These are phyloP conservation scores for Chondrostereum purpureum DNA, from an alignment of 1,284 basidiomycete species.

Conservation along the genomic window DNA sequence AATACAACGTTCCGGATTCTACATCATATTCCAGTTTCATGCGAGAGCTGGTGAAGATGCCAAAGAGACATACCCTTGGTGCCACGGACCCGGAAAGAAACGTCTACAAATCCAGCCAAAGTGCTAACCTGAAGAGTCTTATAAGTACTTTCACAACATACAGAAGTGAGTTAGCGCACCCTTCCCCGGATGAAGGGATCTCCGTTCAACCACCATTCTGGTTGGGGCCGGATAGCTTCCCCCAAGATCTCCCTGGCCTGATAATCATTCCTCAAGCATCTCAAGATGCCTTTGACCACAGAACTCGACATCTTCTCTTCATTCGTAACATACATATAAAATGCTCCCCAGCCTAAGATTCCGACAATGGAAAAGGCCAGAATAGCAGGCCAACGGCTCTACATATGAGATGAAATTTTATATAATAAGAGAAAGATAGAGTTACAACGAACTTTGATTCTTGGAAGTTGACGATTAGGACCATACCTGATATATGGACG, in stretches of 20 bases:
- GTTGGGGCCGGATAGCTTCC: conserved; percentile 63
- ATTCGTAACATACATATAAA: conserved; percentile 65
- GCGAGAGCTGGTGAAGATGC: too few relatives aligned
- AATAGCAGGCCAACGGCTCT: conserved; percentile 57
- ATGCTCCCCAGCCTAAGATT: conserved; percentile 57
- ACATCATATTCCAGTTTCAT: too few relatives aligned
- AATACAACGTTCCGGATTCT: conserved; percentile 72
- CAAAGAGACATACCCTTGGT: conserved; percentile 54
- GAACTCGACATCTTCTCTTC: conserved; percentile 75
- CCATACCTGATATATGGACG: conserved; percentile 26
- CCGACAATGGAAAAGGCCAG: conserved; percentile 46
- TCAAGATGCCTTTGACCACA: conserved; percentile 59
- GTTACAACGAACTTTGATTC: conserved; percentile 28
- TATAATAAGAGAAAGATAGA: too few relatives aligned
- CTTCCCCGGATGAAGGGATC: conserved; percentile 65
- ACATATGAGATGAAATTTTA: neutral
- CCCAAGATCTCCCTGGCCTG: conserved; percentile 51
- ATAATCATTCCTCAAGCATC: conserved; percentile 45
- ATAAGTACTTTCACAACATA: neutral
- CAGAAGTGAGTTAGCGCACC: conserved; percentile 32
- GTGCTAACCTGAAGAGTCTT: conserved; percentile 50
- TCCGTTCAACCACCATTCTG: conserved; percentile 73
- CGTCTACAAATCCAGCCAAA: conserved; percentile 68
- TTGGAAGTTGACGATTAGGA: conserved; percentile 34
- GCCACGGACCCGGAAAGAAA: conserved; percentile 69